Evolutionary conservation across 306 rosid genomes (phyloP).

Genomic region (Acacia acuminata): DNA sequence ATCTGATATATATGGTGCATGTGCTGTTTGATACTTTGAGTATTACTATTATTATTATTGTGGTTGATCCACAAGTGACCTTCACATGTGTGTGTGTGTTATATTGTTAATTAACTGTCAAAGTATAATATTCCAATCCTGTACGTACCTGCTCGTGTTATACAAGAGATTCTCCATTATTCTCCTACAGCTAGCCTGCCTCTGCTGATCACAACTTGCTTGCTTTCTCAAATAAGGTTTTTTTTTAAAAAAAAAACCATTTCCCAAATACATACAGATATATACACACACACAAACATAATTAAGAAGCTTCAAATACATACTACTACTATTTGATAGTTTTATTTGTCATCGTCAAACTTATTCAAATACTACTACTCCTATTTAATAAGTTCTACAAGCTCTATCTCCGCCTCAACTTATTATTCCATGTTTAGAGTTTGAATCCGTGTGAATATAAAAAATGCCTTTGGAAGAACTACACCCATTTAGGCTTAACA

Average conservation of each 20-base stretch:
- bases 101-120: not conserved
- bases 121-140: not conserved
- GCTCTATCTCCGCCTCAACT: too few species aligned
- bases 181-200: not conserved
- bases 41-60: not conserved
- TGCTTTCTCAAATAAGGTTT: not conserved
- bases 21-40: not conserved
- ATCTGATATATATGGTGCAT: not conserved
- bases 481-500: too few species aligned
- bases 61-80: not conserved
- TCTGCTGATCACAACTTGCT: not conserved
- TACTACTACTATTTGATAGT: too few species aligned
- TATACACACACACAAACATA: too few species aligned
- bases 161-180: not conserved
- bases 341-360: too few species aligned
- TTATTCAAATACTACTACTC: too few species aligned
- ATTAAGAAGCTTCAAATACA: too few species aligned
- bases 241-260: not conserved
- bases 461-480: too few species aligned
- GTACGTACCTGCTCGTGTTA: not conserved
- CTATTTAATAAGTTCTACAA: too few species aligned
- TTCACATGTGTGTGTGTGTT: not conserved
- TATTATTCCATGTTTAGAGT: too few species aligned
- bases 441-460: too few species aligned
- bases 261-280: not conserved